A percentile compares a stretch with the other conserved stretches of the same genome.
Conservation (phyloP, 257 asterid species). For the Nicotiana paniculata region DNA sequence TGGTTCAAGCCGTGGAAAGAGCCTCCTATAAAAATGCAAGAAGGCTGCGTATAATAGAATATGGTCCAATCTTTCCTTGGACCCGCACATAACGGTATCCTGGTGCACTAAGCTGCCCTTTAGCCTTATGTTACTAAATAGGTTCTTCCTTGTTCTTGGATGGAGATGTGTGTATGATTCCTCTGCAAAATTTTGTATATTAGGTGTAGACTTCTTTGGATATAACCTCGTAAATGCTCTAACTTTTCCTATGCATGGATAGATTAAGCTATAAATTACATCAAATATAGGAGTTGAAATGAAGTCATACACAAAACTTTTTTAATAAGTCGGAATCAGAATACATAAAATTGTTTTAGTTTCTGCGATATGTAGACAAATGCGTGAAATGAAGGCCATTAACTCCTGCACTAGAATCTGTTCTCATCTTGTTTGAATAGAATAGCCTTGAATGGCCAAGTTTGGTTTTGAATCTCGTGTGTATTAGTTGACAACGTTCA, state of each 20-base stretch:
- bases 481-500: background rate
- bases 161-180: background rate
- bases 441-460: background rate
- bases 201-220: background rate
- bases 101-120: background rate
- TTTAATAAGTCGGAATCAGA: background rate
- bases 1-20: conserved; percentile 1
- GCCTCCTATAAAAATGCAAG: background rate
- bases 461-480: background rate
- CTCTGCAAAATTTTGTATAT: background rate
- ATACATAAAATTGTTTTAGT: background rate
- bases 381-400: background rate
- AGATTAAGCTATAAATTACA: background rate
- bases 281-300: background rate
- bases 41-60: background rate
- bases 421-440: background rate
- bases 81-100: background rate
- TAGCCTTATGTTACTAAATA: background rate
- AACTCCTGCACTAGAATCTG: background rate
- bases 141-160: background rate
- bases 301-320: background rate
- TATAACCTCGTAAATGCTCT: background rate
- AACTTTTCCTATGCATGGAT: background rate
- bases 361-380: background rate
- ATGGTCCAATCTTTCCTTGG: background rate